phyloP scores from a whole-genome alignment of 2,329 filamentous ascomycete genomes.

The Metarhizium sp. region DNA sequence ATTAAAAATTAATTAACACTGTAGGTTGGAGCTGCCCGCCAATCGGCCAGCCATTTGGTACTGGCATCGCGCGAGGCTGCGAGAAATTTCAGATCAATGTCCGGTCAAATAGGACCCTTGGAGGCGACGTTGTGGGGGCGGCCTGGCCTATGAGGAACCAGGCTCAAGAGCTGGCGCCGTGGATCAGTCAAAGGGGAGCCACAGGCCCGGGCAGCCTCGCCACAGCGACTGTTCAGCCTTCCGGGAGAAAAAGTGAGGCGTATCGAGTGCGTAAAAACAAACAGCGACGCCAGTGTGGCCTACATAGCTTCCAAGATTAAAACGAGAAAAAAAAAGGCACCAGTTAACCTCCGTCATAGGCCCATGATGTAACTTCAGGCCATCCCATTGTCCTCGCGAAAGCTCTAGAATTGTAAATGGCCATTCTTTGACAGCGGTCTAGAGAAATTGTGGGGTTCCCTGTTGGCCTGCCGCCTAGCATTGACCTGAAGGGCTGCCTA shows the following conservation, averaged over 20 bases:
- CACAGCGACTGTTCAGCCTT: slow-evolving; percentile 1
- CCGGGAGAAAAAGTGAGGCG: not conserved
- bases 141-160: no score
- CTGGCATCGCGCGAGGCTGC: no score
- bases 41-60: no score
- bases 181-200: not conserved
- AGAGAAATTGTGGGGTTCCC: not conserved
- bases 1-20: no score
- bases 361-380: not conserved
- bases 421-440: not conserved
- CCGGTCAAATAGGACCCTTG: not conserved
- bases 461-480: not conserved
- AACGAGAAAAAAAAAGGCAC: no score
- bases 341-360: not conserved
- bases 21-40: no score
- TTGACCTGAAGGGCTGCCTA: no score
- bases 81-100: no score
- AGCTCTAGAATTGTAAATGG: not conserved
- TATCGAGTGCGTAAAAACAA: not conserved
- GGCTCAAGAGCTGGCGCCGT: no score
- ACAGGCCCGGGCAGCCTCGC: not conserved
- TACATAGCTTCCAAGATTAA: no score
- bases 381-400: not conserved
- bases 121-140: no score
- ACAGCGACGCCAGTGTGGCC: no score